Evolutionary conservation across 2,329 filamentous ascomycete genomes (phyloP), one percentile per base, ranked within the genome.

Genomic region (Trichoderma sp.): DNA sequence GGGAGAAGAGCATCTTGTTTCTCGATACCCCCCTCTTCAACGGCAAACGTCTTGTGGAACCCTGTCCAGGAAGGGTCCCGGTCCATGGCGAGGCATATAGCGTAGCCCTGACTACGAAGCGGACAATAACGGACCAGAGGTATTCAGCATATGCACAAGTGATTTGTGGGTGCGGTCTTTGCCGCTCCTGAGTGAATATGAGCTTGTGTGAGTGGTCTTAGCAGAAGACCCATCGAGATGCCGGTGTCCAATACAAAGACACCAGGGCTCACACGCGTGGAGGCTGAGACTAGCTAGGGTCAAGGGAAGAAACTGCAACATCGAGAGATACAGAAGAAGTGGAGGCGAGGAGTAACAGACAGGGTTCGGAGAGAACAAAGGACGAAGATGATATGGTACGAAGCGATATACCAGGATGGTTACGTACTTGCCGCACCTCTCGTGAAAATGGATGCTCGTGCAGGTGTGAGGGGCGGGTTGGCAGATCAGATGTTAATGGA

Each of bases 271-370:
- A 64, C 34, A 42, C 45, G 60, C 61, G 50, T 56, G 61, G 61
- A 54, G 61, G 61, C 61, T 64, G 61, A 64, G 61, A 64, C 61
- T 50, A 54, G 50, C 61, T 54, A 64, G 61, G 52, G 52, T 56
- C 66, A 57, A 59, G 67, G 59, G 52, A 53, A 58, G 53, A 50
- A 58, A 59, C 67, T 68, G 67, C 60, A 64, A 68, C 67, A 64
- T 68, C 67, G 45, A 68, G 61, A 67, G 32, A 60, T 60, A 52
- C 54, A 67, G 57, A 67, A 53, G 48, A 34, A 52, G 65, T 53
- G 65, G 48, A 48, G 58, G 48, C 19, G 50, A 42, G 48, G 32
- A 61, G 48, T 27, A 27, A 54, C 56, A n/a, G 37, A 27, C 57
- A 64, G 52, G 63, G 52, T 53, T 19, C 15, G 27, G 39, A 39